Evolutionary conservation across 2,329 filamentous ascomycete genomes (phyloP).

Genomic region (Capronia coronata): DNA sequence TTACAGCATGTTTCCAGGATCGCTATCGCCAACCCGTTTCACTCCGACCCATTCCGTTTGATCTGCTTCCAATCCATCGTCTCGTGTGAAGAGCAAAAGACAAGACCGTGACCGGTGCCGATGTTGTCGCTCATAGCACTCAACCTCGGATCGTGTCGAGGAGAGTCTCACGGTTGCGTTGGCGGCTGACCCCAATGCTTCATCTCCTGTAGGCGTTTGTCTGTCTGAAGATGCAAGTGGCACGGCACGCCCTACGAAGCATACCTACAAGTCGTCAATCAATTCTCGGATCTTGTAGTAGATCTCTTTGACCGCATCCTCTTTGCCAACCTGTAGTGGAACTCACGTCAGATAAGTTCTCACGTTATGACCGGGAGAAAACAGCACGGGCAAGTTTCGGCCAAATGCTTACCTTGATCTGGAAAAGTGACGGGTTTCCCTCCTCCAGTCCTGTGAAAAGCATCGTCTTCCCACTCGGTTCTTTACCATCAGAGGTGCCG

Average conservation of each 20-base stretch:
- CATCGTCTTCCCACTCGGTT: slow-evolving; percentile 64
- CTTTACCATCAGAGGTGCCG: slow-evolving; percentile 55
- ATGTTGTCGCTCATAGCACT: no score
- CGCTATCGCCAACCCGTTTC: background rate
- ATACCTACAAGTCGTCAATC: slow-evolving; percentile 16
- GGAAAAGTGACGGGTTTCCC: slow-evolving; percentile 46
- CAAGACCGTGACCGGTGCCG: no score
- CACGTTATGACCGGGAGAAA: no score
- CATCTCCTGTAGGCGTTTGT: background rate
- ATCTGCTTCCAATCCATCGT: no score
- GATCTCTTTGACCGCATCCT: slow-evolving; percentile 43
- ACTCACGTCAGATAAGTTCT: slow-evolving; percentile 6
- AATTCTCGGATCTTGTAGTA: slow-evolving; percentile 37
- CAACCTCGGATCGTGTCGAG: no score
- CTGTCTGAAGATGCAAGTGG: background rate
- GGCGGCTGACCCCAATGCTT: no score
- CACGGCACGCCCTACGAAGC: background rate
- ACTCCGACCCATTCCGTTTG: background rate
- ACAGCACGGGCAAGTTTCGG: no score
- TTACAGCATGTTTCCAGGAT: no score
- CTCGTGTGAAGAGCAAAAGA: no score
- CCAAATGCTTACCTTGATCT: slow-evolving; percentile 53
- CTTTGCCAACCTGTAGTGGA: slow-evolving; percentile 36
- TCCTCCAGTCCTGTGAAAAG: slow-evolving; percentile 56
- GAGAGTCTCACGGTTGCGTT: no score